phyloP scores from a whole-genome alignment of 139 green algal genomes.

The Tetratostichococcus sp. region DNA sequence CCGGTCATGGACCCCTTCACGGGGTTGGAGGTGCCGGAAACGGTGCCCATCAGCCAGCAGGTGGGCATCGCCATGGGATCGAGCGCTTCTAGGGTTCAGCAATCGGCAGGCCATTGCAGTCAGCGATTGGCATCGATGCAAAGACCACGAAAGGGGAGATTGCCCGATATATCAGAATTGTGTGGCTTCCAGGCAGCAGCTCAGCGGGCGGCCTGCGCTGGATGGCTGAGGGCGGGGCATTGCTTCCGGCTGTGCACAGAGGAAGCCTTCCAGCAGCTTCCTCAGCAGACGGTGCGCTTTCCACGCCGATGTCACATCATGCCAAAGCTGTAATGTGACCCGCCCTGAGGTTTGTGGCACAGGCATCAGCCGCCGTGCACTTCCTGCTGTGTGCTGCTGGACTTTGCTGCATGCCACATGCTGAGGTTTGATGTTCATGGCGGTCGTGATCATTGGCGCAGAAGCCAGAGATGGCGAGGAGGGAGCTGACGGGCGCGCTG shows the following conservation, averaged over 20 bases:
- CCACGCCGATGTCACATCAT: too few relatives aligned
- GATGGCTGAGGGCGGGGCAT: slow-evolving; percentile 73
- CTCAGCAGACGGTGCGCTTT: background rate
- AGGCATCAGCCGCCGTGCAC: too few relatives aligned
- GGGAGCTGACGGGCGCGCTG: slow-evolving; percentile 55
- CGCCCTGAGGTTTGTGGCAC: too few relatives aligned
- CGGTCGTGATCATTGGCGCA: too few relatives aligned
- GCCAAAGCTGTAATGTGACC: too few relatives aligned
- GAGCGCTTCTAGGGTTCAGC: too few relatives aligned
- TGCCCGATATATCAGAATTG: too few relatives aligned
- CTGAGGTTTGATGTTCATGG: too few relatives aligned
- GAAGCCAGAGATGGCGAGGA: slow-evolving; percentile 68
- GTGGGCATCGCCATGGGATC: background rate
- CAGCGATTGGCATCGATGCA: background rate
- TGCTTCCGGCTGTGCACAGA: slow-evolving; percentile 85
- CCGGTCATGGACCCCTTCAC: slow-evolving; percentile 21
- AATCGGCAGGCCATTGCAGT: background rate
- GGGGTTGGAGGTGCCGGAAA: background rate
- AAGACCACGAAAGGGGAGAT: background rate
- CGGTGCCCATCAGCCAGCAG: background rate
- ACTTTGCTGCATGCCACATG: too few relatives aligned
- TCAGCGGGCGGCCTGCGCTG: slow-evolving; percentile 86
- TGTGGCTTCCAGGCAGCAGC: background rate
- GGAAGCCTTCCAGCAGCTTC: slow-evolving; percentile 42
- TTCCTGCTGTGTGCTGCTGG: too few relatives aligned